These are phyloP conservation scores for Aspergillus campestris DNA, from an alignment of 495 filamentous ascomycete species.

Conservation along the genomic window DNA sequence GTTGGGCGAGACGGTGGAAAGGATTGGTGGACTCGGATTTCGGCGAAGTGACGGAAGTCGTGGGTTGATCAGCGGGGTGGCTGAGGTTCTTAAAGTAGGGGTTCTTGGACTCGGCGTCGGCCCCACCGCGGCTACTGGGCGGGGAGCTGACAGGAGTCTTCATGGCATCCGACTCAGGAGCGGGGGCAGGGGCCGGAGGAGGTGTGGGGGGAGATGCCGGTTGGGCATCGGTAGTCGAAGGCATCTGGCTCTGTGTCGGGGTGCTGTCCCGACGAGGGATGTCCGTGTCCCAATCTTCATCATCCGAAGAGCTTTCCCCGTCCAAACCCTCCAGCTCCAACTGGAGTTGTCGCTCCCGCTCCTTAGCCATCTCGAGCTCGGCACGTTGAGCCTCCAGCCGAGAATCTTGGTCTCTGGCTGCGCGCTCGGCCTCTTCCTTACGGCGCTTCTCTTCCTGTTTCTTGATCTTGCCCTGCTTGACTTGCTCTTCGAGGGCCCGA, in stretches of 20 bases:
- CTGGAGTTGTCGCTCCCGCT: constrained; percentile 81
- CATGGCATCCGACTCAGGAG: constrained; percentile 25
- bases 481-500: constrained; percentile 84
- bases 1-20: constrained; percentile 81
- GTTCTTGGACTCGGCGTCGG: constrained; percentile 49
- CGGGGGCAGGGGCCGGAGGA: constrained; percentile 30
- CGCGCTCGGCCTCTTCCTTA: constrained; percentile 78
- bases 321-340: constrained; percentile 77
- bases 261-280: constrained; percentile 78
- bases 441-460: constrained; percentile 90
- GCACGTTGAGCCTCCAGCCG: constrained; percentile 77
- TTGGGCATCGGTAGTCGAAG: constrained; percentile 31
- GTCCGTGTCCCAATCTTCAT: constrained; percentile 66
- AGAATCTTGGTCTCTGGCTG: constrained; percentile 83
- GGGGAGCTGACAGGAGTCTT: constrained; percentile 20
- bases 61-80: constrained; percentile 25
- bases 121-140: constrained; percentile 17
- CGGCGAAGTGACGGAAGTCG: constrained; percentile 22
- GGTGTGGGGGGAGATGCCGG: constrained; percentile 38
- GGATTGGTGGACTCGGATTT: constrained; percentile 70
- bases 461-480: constrained; percentile 90
- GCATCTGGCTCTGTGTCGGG: constrained; percentile 58
- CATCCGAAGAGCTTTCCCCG: constrained; percentile 74
- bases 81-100: constrained; percentile 67
- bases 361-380: constrained; percentile 84